Evolutionary conservation across 306 rosid genomes (phyloP).

Genomic region (Oxytropis ochrocephala): DNA sequence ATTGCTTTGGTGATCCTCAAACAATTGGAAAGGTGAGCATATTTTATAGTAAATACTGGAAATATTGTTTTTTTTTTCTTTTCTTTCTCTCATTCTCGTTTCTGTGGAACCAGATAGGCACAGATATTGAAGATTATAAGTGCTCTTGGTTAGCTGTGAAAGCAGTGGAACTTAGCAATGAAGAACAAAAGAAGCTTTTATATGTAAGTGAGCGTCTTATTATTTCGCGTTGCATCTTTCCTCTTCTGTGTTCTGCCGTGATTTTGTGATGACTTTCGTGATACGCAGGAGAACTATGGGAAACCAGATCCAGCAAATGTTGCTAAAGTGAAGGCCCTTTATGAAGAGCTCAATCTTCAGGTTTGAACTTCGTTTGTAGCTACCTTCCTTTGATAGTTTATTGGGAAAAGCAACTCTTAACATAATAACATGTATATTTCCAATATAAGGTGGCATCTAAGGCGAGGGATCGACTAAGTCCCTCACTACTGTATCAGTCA

Average conservation of each 20-base stretch:
- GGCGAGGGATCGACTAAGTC: too few relatives aligned
- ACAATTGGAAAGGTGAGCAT: constrained; percentile 77
- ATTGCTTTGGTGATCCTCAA: constrained; percentile 77
- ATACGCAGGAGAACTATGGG: constrained; percentile 71
- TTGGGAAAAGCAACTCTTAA: neutral
- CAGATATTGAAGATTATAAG: constrained; percentile 95
- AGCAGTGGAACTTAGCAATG: constrained; percentile 67
- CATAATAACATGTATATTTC: neutral
- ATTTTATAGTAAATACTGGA: neutral
- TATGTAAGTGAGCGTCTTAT: constrained; percentile 38
- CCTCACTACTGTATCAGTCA: too few relatives aligned
- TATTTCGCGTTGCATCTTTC: neutral
- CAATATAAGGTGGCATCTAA: too few relatives aligned
- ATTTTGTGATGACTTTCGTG: constrained; percentile 4
- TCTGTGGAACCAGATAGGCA: constrained; percentile 65
- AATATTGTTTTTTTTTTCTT: constrained; percentile 1
- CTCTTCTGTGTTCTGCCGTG: neutral
- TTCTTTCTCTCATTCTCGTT: constrained; percentile 28
- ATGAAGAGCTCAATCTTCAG: constrained; percentile 68
- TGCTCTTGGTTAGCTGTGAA: constrained; percentile 96
- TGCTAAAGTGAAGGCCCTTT: constrained; percentile 65
- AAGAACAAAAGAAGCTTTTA: constrained; percentile 65
- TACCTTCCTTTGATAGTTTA: neutral
- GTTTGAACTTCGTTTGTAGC: constrained; percentile 31
- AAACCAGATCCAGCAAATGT: constrained; percentile 56